Evolutionary conservation across 2,329 filamentous ascomycete genomes (phyloP), one percentile per base, ranked within the genome.

Genomic region (Cladophialophora yegresii): DNA sequence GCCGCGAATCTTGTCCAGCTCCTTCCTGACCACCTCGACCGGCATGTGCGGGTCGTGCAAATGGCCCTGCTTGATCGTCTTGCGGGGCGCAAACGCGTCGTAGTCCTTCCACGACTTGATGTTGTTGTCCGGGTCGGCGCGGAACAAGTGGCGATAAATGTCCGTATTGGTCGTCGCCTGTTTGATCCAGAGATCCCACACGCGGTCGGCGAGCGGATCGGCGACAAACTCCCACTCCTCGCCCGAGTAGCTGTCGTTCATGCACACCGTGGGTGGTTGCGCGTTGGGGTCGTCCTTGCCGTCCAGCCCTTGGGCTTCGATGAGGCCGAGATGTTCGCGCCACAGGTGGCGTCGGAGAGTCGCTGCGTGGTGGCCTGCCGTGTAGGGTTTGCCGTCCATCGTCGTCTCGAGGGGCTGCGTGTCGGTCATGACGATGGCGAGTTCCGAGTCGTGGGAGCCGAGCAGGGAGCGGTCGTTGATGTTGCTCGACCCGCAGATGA

Each of bases 41-140:
- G 90, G 89, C 75, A 89, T 84, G 76, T 89, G 91, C 64, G 85
- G 85, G 75, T 96, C 92, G 72, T 90, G 96, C 64, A 98, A 83
- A 77, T 98, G 95, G 0, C 95, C 93, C 2, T 92, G 80, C 76
- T 91, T 95, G 67, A 90, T 84, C 4, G 88, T 85, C 55, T 85
- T 85, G 33, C 78, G 62, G 84, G 91, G 64, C 87, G 81, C 68
- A 77, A 93, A 98, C 10, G 82, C 82, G 72, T 96, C 88, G 74
- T 98, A 98, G 68, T 97, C 92, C 1, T 92, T 87, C 71, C 96
- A 98, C 0, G 85, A 96, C 82, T 89, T 91, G 75, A 97, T 87
- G 72, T 90, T 83, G 72, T 97, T 87, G 76, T 98, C 93, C 0
- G 95, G 93, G 74, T 98, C 93, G 80, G 86, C 78, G 73, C 96